Base-by-base conservation (phyloP, 805 yeast species). In the Kluyveromyces nonfermentans region DNA sequence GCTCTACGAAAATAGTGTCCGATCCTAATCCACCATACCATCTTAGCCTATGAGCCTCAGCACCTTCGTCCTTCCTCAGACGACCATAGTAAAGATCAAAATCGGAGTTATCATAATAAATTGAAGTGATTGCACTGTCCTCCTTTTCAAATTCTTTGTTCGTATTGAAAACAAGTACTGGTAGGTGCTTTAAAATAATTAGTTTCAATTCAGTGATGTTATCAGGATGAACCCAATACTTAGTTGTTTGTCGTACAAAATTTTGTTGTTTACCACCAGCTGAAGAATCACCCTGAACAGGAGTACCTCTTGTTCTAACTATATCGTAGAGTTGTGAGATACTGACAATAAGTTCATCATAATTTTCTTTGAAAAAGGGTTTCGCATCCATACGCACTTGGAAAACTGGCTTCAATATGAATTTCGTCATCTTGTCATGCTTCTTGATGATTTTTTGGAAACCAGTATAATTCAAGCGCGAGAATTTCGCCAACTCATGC, bases 191-290 rank as follows among this genome's bases (percentile, higher is more conserved):
- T 61, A 93, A 73, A 50, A 93, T 82, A 51, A 87, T 83, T 59
- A 93, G 77, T 69, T 93, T 93, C 64, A 93, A 75, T 70, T 93
- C 97, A 14, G 97, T 93, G 62, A 93, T 88, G 64, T 93, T 90
- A 65, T 93, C 97, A 2, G 97, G 96, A 60, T 93, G 98, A 28
- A 93, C 97, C 99, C 99, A 93, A 68, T 93, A 93, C 62, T 93
- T 93, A 7, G 98, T 93, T 17, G 98, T 93, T 68, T 93, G 98
- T 67, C 98, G 83, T 37, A 93, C 97, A 58, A 93, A 93, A 69
- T 93, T 93, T 65, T 93, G 98, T 72, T 89, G 97, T 35, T 83
- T 75, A 36, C 98, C 98, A 59, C 98, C 98, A n/a, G 98, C 97
- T 5, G 97, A 63, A 4, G 96, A 80, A 67, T 93, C 98, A 50